Conservation (phyloP, 306 rosid species). For the Ochetophila trinervis region DNA sequence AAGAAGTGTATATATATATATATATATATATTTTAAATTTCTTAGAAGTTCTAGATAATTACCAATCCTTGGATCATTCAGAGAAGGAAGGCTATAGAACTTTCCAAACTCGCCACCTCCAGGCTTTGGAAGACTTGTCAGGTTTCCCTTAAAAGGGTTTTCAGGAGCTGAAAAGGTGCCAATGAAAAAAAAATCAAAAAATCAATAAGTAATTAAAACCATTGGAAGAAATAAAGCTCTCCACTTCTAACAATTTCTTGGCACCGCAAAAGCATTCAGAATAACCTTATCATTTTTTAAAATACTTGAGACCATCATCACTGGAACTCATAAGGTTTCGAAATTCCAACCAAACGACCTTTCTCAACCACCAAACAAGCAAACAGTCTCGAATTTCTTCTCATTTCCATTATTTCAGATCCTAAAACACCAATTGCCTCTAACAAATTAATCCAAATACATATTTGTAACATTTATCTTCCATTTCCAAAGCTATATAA, state of each 20-base stretch:
- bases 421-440: background rate
- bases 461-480: background rate
- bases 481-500: constrained; percentile 4
- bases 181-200: constrained; percentile 15
- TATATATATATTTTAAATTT: background rate
- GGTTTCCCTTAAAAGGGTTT: constrained; percentile 78
- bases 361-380: no score
- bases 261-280: no score
- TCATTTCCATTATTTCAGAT: background rate
- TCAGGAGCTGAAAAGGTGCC: constrained; percentile 55
- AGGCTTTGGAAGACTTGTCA: constrained; percentile 86
- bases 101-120: constrained; percentile 98
- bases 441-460: background rate
- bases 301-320: no score
- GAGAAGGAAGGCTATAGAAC: constrained; percentile 87
- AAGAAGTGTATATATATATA: background rate
- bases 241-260: no score
- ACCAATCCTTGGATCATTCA: constrained; percentile 94
- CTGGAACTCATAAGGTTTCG: no score
- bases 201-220: background rate
- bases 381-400: no score
- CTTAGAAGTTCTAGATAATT: constrained; percentile 6
- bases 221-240: no score
- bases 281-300: no score
- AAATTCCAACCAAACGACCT: no score